Evolutionary conservation across 768 basidiomycete species (phyloP), one percentile per base, ranked within the genome.

Genomic region (Collybia sordida): DNA sequence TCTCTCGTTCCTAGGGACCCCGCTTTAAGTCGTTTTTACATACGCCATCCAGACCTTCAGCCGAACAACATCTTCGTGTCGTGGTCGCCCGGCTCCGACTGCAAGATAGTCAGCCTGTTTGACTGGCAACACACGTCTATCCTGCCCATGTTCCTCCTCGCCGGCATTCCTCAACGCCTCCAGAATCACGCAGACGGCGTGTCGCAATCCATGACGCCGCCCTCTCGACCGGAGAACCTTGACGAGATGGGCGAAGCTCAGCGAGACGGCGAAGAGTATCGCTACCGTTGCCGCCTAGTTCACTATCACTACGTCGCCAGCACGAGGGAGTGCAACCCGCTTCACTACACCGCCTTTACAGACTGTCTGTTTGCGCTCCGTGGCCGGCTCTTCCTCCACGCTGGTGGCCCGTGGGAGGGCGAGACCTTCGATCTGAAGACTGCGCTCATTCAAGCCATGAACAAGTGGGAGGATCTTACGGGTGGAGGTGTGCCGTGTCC

Each of bases 111-210:
- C 48, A 55, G 77, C 67, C 52, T 79, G 64, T 12, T 79, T 47
- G 78, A 80, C 72, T 80, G 77, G 79, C 79, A 81, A 69, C 78
- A 81, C 64, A 52, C 80, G 54, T 66, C 78, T 3, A 75, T 82
- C 68, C 70, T 81, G 24, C 79, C 80, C 60, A 21, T 54, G 54
- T 81, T 76, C 66, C 79, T 82, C 67, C 71, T 69, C 51, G 68
- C 75, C 28, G 67, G 72, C 54, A 63, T 76, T 61, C 79, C 78
- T 37, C 15, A 64, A 47, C 60, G 58, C 21, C 43, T 81, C 1
- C 76, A 78, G 67, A 81, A 81, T 67, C 61, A 78, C 58, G 67
- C 65, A 59, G 79, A 80, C 52, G 31, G 52, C 14, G 56, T 61
- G 56, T 78, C 70, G 57, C 66, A 72, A 51, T 46, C 50, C 51